phyloP scores from a whole-genome alignment of 768 basidiomycete species.

The Holtermanniella nyarrowii region DNA sequence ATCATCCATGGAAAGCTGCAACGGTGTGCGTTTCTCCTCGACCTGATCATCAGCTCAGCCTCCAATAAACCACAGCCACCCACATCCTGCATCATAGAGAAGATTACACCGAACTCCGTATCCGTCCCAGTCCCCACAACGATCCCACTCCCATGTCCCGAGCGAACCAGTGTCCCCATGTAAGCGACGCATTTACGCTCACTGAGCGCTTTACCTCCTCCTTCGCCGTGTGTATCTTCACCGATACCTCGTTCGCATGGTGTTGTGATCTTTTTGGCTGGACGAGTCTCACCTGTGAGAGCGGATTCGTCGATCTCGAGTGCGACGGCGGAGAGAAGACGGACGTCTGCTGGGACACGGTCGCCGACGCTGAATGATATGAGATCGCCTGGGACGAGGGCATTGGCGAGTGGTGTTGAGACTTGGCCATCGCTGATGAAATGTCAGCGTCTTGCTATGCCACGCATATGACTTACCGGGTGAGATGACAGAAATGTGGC shows the following conservation, averaged over 20 bases:
- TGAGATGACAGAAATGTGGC: constrained; percentile 87
- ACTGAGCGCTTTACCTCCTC: constrained; percentile 50
- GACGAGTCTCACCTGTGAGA: constrained; percentile 81
- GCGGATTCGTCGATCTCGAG: constrained; percentile 94
- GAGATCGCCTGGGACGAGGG: constrained; percentile 91
- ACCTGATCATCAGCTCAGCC: constrained; percentile 41
- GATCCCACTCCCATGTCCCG: constrained; percentile 72
- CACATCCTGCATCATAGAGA: constrained; percentile 97
- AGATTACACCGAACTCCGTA: constrained; percentile 92
- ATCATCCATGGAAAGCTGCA: constrained; percentile 93
- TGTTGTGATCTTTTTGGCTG: constrained; percentile 58
- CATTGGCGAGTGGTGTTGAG: constrained; percentile 79
- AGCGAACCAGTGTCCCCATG: constrained; percentile 91
- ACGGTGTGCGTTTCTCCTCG: constrained; percentile 82
- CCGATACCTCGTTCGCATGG: constrained; percentile 46
- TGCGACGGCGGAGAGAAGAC: constrained; percentile 67
- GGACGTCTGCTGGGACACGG: constrained; percentile 85
- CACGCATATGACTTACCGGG: constrained; percentile 46
- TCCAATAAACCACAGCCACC: constrained; percentile 12
- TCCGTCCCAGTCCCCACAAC: constrained; percentile 75
- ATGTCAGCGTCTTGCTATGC: constrained; percentile 7
- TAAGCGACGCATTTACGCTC: constrained; percentile 81
- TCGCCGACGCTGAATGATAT: constrained; percentile 84
- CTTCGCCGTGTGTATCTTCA: constrained; percentile 42
- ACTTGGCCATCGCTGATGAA: constrained; percentile 51